Evolutionary conservation across 2,329 filamentous ascomycete genomes (phyloP).

Genomic region (Dactylellina haptotyla): DNA sequence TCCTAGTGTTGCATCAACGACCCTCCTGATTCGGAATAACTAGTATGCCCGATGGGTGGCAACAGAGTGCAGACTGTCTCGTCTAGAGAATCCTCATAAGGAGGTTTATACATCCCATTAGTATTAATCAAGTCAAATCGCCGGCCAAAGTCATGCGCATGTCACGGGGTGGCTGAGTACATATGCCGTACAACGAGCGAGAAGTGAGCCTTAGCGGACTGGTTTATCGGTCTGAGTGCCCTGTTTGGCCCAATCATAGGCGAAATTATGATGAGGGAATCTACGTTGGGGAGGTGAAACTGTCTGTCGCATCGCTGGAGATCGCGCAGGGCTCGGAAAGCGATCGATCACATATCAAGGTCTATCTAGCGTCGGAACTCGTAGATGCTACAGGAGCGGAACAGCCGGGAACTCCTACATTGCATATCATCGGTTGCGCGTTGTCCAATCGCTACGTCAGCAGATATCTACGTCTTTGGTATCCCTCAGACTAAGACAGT

Average conservation of each 20-base stretch:
- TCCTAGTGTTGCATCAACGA: neutral
- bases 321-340: neutral
- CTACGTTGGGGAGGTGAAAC: constrained; percentile 21
- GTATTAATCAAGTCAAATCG: constrained; percentile 29
- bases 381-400: neutral
- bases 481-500: constrained; percentile 6
- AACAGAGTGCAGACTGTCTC: constrained; percentile 17
- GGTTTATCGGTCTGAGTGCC: constrained; percentile 7
- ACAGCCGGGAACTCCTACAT: neutral
- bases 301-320: constrained; percentile 14
- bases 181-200: constrained; percentile 5
- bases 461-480: neutral
- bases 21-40: constrained; percentile 11
- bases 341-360: neutral
- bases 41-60: neutral
- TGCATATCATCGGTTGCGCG: neutral
- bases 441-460: neutral
- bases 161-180: constrained; percentile 42
- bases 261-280: constrained; percentile 7
- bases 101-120: constrained; percentile 13
- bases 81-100: constrained; percentile 23
- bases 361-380: neutral
- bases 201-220: constrained; percentile 7
- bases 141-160: constrained; percentile 28
- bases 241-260: constrained; percentile 30